Conservation (phyloP, 768 basidiomycete species). For the Auricularia cornea region DNA sequence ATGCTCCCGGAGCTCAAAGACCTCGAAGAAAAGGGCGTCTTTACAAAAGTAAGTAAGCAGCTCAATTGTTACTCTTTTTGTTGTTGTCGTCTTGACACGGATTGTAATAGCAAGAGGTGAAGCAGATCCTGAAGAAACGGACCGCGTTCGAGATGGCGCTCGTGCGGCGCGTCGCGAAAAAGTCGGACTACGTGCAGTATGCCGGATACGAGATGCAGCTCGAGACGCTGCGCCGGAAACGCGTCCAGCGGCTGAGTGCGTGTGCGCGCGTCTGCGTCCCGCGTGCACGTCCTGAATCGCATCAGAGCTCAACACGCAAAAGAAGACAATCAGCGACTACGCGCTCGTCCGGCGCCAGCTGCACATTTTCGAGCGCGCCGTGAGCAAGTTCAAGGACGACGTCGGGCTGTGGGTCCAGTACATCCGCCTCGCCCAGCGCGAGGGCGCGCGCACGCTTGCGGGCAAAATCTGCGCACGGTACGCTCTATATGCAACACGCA, state of each 20-base stretch:
- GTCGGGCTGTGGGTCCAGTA: slow-evolving; percentile 85
- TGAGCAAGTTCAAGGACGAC: slow-evolving; percentile 83
- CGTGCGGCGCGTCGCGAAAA: slow-evolving; percentile 75
- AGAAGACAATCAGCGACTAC: slow-evolving; percentile 51
- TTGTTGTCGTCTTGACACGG: too few species aligned
- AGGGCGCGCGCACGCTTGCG: slow-evolving; percentile 71
- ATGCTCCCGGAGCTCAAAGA: slow-evolving; percentile 96
- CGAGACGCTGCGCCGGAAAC: slow-evolving; percentile 70
- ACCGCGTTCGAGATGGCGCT: slow-evolving; percentile 79
- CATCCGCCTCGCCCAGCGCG: slow-evolving; percentile 71
- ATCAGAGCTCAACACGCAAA: slow-evolving; percentile 26
- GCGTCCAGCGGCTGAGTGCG: slow-evolving; percentile 64
- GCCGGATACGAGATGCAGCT: slow-evolving; percentile 86
- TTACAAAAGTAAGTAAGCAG: slow-evolving; percentile 72
- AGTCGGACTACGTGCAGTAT: slow-evolving; percentile 84
- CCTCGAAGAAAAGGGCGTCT: slow-evolving; percentile 74
- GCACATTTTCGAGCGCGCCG: slow-evolving; percentile 84
- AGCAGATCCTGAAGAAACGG: slow-evolving; percentile 75
- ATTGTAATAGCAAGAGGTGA: slow-evolving; percentile 76
- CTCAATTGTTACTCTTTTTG: background rate
- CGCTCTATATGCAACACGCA: slow-evolving; percentile 14
- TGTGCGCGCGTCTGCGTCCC: slow-evolving; percentile 6
- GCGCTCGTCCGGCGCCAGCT: slow-evolving; percentile 78
- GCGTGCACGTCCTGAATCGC: background rate
- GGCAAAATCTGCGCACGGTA: slow-evolving; percentile 77